A percentile compares a stretch with the other conserved stretches of the same genome.
These are phyloP conservation scores for Fistulinella prunicolor DNA, from an alignment of 768 basidiomycete genomes.

Conservation along the genomic window DNA sequence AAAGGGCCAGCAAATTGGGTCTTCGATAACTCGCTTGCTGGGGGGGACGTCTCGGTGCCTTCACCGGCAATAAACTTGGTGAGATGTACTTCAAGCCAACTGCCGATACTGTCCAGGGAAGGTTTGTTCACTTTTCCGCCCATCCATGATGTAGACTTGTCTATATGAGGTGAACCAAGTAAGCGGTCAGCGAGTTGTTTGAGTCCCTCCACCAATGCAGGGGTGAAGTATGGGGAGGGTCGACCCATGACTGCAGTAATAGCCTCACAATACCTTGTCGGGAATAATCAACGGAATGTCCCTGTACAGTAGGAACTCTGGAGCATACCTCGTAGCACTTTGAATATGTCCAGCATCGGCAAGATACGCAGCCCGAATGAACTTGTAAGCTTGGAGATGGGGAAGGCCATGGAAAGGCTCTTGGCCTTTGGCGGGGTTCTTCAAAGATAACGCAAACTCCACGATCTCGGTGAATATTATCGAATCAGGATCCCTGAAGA, in stretches of 20 bases:
- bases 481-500: constrained; percentile 66
- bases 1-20: constrained; percentile 71
- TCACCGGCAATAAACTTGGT: constrained; percentile 96
- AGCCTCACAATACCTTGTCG: constrained; percentile 91
- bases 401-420: constrained; percentile 81
- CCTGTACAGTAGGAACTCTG: neutral
- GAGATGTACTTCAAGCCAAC: constrained; percentile 88
- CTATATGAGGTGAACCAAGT: constrained; percentile 63
- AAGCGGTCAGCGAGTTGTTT: constrained; percentile 79
- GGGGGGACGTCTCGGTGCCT: constrained; percentile 46
- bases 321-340: constrained; percentile 66
- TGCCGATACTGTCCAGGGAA: constrained; percentile 86
- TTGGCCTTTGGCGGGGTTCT: constrained; percentile 74
- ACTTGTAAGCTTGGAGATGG: constrained; percentile 84
- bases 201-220: constrained; percentile 66
- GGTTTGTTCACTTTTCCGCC: constrained; percentile 84
- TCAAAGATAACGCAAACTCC: constrained; percentile 85
- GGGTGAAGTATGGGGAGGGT: constrained; percentile 64
- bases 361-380: constrained; percentile 71
- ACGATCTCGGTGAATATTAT: constrained; percentile 85
- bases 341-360: constrained; percentile 82
- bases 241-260: constrained; percentile 66
- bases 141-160: constrained; percentile 85
- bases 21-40: constrained; percentile 35
- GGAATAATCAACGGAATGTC: constrained; percentile 1